Evolutionary conservation across 2,329 filamentous ascomycete species (phyloP).

Genomic region (Talaromyces atroroseus): DNA sequence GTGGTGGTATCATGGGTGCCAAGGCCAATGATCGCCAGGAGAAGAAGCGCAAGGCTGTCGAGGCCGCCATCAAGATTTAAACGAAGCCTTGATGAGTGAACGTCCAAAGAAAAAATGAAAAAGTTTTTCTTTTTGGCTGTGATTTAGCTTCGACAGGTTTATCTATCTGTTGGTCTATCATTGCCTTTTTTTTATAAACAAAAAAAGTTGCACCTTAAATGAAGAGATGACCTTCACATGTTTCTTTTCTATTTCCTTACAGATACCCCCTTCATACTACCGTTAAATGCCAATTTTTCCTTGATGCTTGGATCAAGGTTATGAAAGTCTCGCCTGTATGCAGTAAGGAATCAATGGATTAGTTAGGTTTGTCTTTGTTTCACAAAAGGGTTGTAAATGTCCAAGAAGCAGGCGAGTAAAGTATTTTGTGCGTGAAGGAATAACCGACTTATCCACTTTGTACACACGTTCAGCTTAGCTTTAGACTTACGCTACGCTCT

Average conservation of each 20-base stretch:
- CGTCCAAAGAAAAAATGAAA: neutral
- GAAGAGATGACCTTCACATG: constrained; percentile 11
- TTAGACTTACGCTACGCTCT: too few relatives aligned
- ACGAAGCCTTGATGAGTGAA: constrained; percentile 15
- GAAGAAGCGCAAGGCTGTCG: constrained; percentile 93
- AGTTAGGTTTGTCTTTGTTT: neutral
- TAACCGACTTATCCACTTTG: too few relatives aligned
- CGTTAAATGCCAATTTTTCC: constrained; percentile 5
- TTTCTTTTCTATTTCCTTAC: constrained; percentile 8
- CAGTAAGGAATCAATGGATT: neutral
- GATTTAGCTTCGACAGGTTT: neutral
- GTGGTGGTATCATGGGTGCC: constrained; percentile 97
- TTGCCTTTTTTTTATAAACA: neutral
- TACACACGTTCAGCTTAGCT: too few relatives aligned
- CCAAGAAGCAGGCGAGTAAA: neutral
- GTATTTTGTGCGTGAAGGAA: neutral
- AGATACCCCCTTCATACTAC: constrained; percentile 10
- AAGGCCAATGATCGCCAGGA: constrained; percentile 75
- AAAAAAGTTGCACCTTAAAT: constrained; percentile 10
- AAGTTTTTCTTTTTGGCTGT: constrained; percentile 5
- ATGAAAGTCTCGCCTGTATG: neutral
- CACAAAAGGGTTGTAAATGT: neutral
- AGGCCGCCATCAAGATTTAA: constrained; percentile 98
- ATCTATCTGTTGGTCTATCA: neutral
- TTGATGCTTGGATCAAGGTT: neutral